A percentile compares a stretch with the other conserved stretches of the same genome.
Evolutionary conservation across 495 filamentous ascomycete species (phyloP).

Genomic region (Physcia stellaris): DNA sequence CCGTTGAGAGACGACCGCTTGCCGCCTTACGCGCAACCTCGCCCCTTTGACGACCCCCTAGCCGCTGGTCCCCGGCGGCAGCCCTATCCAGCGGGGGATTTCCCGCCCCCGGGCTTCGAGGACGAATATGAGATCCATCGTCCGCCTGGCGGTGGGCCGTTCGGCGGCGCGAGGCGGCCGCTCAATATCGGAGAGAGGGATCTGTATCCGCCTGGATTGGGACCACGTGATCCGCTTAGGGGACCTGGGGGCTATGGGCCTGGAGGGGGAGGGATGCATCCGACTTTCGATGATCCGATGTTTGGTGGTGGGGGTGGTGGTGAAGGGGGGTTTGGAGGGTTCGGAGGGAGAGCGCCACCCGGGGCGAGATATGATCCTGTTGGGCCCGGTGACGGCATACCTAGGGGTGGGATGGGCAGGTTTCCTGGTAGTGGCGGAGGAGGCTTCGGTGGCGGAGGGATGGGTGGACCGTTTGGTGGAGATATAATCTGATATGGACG

Average conservation of each 20-base stretch:
- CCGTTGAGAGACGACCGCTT: slow-evolving; percentile 38
- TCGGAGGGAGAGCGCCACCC: slow-evolving; percentile 30
- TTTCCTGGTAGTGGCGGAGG: slow-evolving; percentile 33
- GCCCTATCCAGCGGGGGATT: slow-evolving; percentile 61
- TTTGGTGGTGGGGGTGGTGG: slow-evolving; percentile 50
- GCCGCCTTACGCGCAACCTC: slow-evolving; percentile 46
- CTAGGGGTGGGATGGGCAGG: slow-evolving; percentile 35
- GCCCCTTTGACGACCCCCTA: slow-evolving; percentile 56
- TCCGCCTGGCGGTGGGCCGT: slow-evolving; percentile 39
- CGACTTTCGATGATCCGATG: slow-evolving; percentile 84
- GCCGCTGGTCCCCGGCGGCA: slow-evolving; percentile 40
- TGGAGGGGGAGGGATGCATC: slow-evolving; percentile 77
- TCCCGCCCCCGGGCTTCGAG: slow-evolving; percentile 80
- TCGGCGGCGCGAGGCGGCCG: slow-evolving; percentile 36
- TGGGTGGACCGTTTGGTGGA: too few relatives aligned
- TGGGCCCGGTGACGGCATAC: slow-evolving; percentile 53
- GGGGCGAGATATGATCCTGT: slow-evolving; percentile 69
- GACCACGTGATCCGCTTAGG: slow-evolving; percentile 68
- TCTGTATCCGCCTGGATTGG: slow-evolving; percentile 75
- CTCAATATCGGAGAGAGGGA: slow-evolving; percentile 69
- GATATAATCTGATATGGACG: too few relatives aligned
- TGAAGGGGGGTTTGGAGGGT: slow-evolving; percentile 14
- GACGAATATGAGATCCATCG: slow-evolving; percentile 79
- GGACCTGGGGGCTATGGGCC: slow-evolving; percentile 40
- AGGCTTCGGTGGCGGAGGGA: slow-evolving; percentile 49